phyloP scores from a whole-genome alignment of 2,329 filamentous ascomycete species.

The Myriangium duriaei region DNA sequence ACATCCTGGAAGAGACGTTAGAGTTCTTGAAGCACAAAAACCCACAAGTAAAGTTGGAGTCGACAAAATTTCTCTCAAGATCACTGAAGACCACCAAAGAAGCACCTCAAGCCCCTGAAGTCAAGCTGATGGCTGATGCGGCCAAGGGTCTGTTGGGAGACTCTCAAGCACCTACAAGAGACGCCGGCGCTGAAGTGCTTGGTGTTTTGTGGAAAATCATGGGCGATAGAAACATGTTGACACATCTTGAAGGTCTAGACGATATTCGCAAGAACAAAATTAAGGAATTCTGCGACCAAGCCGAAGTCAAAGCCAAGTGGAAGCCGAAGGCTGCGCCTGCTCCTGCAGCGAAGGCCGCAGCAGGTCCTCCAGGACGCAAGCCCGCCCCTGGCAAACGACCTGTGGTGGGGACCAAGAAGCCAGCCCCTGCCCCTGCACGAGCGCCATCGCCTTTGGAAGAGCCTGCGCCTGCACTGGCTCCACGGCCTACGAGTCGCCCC shows the following conservation, averaged over 20 bases:
- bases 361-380: slow-evolving; percentile 39
- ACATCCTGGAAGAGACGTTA: slow-evolving; percentile 83
- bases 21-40: slow-evolving; percentile 88
- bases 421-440: slow-evolving; percentile 28
- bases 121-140: slow-evolving; percentile 72
- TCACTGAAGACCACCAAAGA: slow-evolving; percentile 72
- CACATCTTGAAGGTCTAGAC: slow-evolving; percentile 80
- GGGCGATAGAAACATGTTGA: slow-evolving; percentile 89
- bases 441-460: slow-evolving; percentile 30
- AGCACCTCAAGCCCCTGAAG: slow-evolving; percentile 73
- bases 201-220: slow-evolving; percentile 98
- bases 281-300: slow-evolving; percentile 76
- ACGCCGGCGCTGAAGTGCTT: slow-evolving; percentile 81
- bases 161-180: slow-evolving; percentile 70
- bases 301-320: slow-evolving; percentile 77
- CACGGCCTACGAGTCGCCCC: slow-evolving; percentile 46
- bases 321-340: slow-evolving; percentile 71
- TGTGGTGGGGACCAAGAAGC: slow-evolving; percentile 31
- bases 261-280: slow-evolving; percentile 93
- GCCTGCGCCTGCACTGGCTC: slow-evolving; percentile 42
- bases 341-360: slow-evolving; percentile 42
- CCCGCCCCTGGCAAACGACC: slow-evolving; percentile 36
- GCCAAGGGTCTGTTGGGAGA: slow-evolving; percentile 84
- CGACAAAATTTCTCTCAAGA: slow-evolving; percentile 82
- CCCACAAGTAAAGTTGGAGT: slow-evolving; percentile 92